These are phyloP conservation scores for Claviceps arundinis DNA, from an alignment of 2,329 filamentous ascomycete genomes.

Conservation along the genomic window DNA sequence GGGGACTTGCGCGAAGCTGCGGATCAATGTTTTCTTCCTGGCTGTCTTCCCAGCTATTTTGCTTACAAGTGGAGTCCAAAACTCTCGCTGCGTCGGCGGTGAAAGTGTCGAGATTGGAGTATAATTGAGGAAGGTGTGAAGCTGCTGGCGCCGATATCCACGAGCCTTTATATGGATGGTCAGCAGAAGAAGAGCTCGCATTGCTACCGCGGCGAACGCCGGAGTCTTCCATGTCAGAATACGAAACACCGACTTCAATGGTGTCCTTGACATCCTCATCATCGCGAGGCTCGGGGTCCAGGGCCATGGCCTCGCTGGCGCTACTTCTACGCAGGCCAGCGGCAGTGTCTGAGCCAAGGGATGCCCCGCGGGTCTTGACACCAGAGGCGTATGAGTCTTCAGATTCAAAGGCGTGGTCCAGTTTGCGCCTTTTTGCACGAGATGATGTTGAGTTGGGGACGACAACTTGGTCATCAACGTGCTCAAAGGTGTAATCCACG, in stretches of 20 bases:
- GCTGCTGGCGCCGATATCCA: conserved; percentile 9
- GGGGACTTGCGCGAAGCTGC: conserved; percentile 3
- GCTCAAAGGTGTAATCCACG: conserved; percentile 43
- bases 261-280: conserved; percentile 42
- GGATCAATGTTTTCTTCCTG: conserved; percentile 6
- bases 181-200: conserved; percentile 18
- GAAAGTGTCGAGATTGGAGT: neutral
- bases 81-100: neutral
- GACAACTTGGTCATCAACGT: conserved; percentile 34
- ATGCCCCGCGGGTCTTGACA: conserved; percentile 24
- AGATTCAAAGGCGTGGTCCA: conserved; percentile 20
- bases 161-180: conserved; percentile 10
- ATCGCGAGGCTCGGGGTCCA: conserved; percentile 21
- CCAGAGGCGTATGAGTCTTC: conserved; percentile 18
- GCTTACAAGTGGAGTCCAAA: neutral
- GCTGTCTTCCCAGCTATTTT: neutral
- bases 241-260: conserved; percentile 39
- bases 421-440: conserved; percentile 24
- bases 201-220: conserved; percentile 13
- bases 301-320: conserved; percentile 24
- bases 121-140: neutral
- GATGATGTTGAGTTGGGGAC: conserved; percentile 22
- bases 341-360: conserved; percentile 22
- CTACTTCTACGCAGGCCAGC: conserved; percentile 20
- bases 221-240: conserved; percentile 20